Percentiles rank a stretch among this genome's conserved stretches.
phyloP scores from a whole-genome alignment of 768 basidiomycete genomes.

The Cyclocybe cylindracea region DNA sequence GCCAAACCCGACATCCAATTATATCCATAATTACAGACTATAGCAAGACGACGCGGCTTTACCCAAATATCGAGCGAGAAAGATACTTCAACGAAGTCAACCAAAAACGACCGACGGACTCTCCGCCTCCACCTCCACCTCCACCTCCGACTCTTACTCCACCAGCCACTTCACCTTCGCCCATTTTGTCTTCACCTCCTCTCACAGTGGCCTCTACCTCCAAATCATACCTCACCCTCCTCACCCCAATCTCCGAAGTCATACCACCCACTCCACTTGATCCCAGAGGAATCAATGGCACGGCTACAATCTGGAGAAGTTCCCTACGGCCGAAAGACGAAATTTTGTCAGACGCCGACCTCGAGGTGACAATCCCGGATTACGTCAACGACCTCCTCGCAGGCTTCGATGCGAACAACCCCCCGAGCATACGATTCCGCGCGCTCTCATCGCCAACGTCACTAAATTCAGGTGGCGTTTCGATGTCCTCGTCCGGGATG shows the following conservation, averaged over 20 bases:
- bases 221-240: background rate
- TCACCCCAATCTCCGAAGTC: conserved; percentile 9
- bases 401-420: conserved; percentile 31
- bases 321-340: conserved; percentile 34
- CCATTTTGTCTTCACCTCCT: background rate
- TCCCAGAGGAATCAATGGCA: conserved; percentile 23
- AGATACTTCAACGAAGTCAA: no score
- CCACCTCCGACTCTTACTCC: background rate
- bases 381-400: conserved; percentile 47
- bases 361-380: conserved; percentile 36
- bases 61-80: no score
- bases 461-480: background rate
- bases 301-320: conserved; percentile 38
- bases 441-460: background rate
- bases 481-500: background rate
- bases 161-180: background rate
- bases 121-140: background rate
- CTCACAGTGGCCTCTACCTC: no score
- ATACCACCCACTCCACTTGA: conserved; percentile 25
- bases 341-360: conserved; percentile 36
- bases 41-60: no score
- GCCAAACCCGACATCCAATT: no score
- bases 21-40: no score
- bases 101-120: background rate
- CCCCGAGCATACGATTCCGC: background rate